Conservation (phyloP, 192 early-diverging fungal species). For the Diversispora eburnea region DNA sequence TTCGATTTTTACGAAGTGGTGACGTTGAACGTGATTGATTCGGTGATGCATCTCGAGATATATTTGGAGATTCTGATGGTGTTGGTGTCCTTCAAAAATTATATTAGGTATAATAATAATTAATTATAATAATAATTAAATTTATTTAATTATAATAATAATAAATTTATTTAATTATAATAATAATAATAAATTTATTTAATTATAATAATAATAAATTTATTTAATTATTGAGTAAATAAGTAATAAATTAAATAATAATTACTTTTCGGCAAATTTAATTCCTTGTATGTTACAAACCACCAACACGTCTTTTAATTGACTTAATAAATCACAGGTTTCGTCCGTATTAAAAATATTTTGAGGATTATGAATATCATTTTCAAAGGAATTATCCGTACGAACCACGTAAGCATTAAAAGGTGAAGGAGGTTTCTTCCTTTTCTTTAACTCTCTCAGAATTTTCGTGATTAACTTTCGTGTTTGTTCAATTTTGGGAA, state of each 20-base stretch:
- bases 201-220: too few relatives aligned
- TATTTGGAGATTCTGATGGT: slow-evolving; percentile 21
- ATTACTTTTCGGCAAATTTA: slow-evolving; percentile 23
- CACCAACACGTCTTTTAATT: slow-evolving; percentile 21
- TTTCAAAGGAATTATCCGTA: background rate
- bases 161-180: too few relatives aligned
- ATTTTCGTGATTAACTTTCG: too few relatives aligned
- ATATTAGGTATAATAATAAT: too few relatives aligned
- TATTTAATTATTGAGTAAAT: too few relatives aligned
- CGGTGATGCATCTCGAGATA: slow-evolving; percentile 25
- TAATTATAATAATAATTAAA: too few relatives aligned
- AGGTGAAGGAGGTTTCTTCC: slow-evolving; percentile 23
- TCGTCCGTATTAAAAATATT: slow-evolving; percentile 19
- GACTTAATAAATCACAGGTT: slow-evolving; percentile 26
- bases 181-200: too few relatives aligned
- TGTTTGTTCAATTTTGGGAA: too few relatives aligned
- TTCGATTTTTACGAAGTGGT: background rate
- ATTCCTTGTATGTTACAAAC: slow-evolving; percentile 21
- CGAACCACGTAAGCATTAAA: background rate
- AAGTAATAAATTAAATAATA: too few relatives aligned
- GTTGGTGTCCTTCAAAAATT: background rate
- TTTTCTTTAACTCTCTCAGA: too few relatives aligned
- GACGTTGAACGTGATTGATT: slow-evolving; percentile 21
- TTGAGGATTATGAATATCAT: background rate
- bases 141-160: too few relatives aligned